Conservation (phyloP, 768 basidiomycete species). For the Agaricus sinodeliciosus region DNA sequence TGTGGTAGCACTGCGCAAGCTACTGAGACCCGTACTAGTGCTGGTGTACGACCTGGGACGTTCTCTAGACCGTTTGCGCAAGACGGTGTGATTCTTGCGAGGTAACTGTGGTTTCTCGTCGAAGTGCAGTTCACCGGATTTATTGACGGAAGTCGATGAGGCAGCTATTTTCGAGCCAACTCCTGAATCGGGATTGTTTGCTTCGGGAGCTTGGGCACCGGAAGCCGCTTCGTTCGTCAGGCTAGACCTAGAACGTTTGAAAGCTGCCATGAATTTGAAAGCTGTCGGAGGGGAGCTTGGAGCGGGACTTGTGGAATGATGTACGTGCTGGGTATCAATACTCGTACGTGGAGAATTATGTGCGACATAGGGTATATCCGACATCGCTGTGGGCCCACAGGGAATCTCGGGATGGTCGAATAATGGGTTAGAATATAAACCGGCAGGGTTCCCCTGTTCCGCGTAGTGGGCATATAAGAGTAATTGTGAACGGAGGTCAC, state of each 20-base stretch:
- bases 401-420: slow-evolving; percentile 35
- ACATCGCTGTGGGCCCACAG: slow-evolving; percentile 40
- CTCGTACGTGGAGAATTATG: slow-evolving; percentile 40
- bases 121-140: slow-evolving; percentile 12
- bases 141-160: slow-evolving; percentile 7
- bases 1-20: slow-evolving; percentile 52
- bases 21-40: slow-evolving; percentile 50
- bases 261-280: slow-evolving; percentile 58
- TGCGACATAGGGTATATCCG: slow-evolving; percentile 49
- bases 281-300: slow-evolving; percentile 45
- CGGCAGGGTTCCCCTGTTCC: slow-evolving; percentile 52
- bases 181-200: slow-evolving; percentile 10
- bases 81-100: slow-evolving; percentile 17
- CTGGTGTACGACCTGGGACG: slow-evolving; percentile 57
- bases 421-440: slow-evolving; percentile 44
- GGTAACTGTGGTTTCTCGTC: slow-evolving; percentile 14
- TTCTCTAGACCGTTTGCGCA: slow-evolving; percentile 29
- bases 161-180: slow-evolving; percentile 20
- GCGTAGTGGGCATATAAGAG: slow-evolving; percentile 74
- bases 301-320: slow-evolving; percentile 12
- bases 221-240: slow-evolving; percentile 30
- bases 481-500: slow-evolving; percentile 78
- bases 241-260: slow-evolving; percentile 61
- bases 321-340: slow-evolving; percentile 29
- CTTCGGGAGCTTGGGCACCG: slow-evolving; percentile 13